A percentile compares a stretch with the other conserved stretches of the same genome.
Evolutionary conservation across 805 yeast species (phyloP).

Genomic region (Candida verbasci): DNA sequence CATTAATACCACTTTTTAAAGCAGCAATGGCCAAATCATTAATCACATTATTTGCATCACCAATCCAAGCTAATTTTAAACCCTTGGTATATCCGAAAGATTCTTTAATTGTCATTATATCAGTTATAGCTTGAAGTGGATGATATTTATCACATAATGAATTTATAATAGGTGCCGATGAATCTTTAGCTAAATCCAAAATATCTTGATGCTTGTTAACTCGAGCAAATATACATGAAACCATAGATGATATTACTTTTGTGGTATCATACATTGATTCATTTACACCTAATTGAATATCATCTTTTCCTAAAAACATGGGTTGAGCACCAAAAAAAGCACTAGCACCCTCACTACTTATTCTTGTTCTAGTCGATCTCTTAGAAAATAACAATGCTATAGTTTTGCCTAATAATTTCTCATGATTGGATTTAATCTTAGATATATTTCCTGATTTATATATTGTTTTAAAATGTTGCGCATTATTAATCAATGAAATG

Average conservation of each 20-base stretch:
- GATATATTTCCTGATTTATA: slow-evolving; percentile 52
- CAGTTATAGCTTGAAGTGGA: slow-evolving; percentile 94
- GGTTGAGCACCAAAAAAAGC: slow-evolving; percentile 93
- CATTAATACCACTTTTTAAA: slow-evolving; percentile 76
- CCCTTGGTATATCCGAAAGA: slow-evolving; percentile 55
- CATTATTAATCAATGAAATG: slow-evolving; percentile 64
- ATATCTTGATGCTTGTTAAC: slow-evolving; percentile 85
- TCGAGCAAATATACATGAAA: slow-evolving; percentile 95
- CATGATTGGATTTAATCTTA: slow-evolving; percentile 33
- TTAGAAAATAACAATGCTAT: slow-evolving; percentile 83
- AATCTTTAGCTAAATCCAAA: slow-evolving; percentile 67
- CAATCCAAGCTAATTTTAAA: slow-evolving; percentile 89
- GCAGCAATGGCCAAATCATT: slow-evolving; percentile 91
- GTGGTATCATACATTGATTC: slow-evolving; percentile 89
- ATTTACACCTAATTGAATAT: slow-evolving; percentile 93
- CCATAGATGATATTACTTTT: slow-evolving; percentile 89
- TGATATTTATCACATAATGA: slow-evolving; percentile 91
- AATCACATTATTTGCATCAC: slow-evolving; percentile 93
- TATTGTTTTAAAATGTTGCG: slow-evolving; percentile 59
- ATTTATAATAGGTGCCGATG: slow-evolving; percentile 87
- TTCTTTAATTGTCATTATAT: slow-evolving; percentile 81
- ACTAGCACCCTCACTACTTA: slow-evolving; percentile 92
- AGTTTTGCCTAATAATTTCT: slow-evolving; percentile 70
- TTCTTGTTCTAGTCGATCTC: slow-evolving; percentile 92
- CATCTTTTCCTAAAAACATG: slow-evolving; percentile 94